Evolutionary conservation across 2,329 filamentous ascomycete genomes (phyloP).

Genomic region (Botrytis fragariae): DNA sequence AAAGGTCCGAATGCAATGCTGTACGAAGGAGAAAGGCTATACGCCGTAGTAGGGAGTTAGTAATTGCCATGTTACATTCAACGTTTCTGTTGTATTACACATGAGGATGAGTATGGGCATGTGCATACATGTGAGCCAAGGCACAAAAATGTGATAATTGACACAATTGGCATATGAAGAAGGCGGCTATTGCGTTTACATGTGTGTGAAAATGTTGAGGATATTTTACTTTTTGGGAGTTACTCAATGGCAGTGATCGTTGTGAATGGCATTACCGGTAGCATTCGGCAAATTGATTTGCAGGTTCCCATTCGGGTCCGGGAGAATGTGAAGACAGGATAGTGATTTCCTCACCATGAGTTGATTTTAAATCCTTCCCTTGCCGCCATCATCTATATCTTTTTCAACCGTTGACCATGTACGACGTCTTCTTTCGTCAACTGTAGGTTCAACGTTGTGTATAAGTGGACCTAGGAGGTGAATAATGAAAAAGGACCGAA

Average conservation of each 20-base stretch:
- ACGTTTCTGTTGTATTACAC: conserved; percentile 5
- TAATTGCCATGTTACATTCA: not conserved
- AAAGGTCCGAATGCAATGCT: conserved; percentile 6
- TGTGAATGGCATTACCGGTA: not conserved
- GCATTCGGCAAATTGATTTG: not conserved
- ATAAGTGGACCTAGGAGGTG: not conserved
- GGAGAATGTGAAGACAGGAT: not conserved
- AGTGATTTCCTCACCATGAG: not conserved
- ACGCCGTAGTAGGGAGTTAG: not conserved
- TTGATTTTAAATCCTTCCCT: not conserved
- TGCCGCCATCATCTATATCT: not conserved
- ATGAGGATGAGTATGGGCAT: not conserved
- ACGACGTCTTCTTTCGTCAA: not conserved
- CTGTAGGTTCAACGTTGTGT: not conserved
- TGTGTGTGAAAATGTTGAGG: not conserved
- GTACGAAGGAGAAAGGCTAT: not conserved
- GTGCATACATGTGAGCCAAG: not conserved
- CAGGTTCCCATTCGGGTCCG: not conserved
- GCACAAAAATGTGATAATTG: not conserved
- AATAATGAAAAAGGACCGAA: conserved; percentile 1
- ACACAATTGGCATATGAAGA: not conserved
- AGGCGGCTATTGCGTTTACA: conserved; percentile 12
- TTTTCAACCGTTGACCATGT: not conserved
- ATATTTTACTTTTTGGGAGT: not conserved
- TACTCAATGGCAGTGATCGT: not conserved